Conservation (phyloP, 208 protist genomes). For the Zelonia costaricensis region DNA sequence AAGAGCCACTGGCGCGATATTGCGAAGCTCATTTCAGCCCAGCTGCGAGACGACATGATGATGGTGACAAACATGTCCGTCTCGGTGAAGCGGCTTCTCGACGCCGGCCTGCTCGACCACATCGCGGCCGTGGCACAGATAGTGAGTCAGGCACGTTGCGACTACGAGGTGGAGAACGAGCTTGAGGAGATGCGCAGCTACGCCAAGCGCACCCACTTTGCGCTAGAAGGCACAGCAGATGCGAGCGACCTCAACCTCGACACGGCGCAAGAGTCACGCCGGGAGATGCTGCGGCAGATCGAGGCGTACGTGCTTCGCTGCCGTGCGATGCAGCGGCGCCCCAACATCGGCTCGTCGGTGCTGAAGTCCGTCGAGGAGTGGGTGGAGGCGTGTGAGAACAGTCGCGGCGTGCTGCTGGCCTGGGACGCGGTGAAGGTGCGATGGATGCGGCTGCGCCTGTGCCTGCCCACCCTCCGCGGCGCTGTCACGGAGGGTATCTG, state of each 20-base stretch:
- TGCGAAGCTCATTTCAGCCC: slow-evolving; percentile 48
- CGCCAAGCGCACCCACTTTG: slow-evolving; percentile 78
- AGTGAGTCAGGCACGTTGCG: slow-evolving; percentile 61
- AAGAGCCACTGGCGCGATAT: slow-evolving; percentile 92
- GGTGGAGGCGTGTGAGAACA: slow-evolving; percentile 68
- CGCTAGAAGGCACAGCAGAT: slow-evolving; percentile 17
- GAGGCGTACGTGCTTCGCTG: slow-evolving; percentile 64
- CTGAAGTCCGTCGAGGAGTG: slow-evolving; percentile 70
- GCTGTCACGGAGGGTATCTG: slow-evolving; percentile 10
- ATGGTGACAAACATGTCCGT: slow-evolving; percentile 52
- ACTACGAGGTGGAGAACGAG: slow-evolving; percentile 73
- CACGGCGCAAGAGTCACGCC: slow-evolving; percentile 33
- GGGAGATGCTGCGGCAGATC: slow-evolving; percentile 33
- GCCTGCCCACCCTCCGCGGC: slow-evolving; percentile 22
- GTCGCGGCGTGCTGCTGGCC: slow-evolving; percentile 44
- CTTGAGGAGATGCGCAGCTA: slow-evolving; percentile 89
- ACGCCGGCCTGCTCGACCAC: slow-evolving; percentile 61
- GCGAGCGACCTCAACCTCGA: slow-evolving; percentile 12
- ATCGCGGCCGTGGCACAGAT: slow-evolving; percentile 62
- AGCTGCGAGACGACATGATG: slow-evolving; percentile 50
- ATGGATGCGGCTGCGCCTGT: slow-evolving; percentile 34
- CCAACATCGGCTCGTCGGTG: slow-evolving; percentile 56
- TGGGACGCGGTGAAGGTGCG: slow-evolving; percentile 48
- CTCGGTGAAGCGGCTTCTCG: slow-evolving; percentile 64
- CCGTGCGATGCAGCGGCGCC: slow-evolving; percentile 44